These are phyloP conservation scores for Euphorbia lathyris DNA, from an alignment of 345 rosid genomes.

Conservation along the genomic window DNA sequence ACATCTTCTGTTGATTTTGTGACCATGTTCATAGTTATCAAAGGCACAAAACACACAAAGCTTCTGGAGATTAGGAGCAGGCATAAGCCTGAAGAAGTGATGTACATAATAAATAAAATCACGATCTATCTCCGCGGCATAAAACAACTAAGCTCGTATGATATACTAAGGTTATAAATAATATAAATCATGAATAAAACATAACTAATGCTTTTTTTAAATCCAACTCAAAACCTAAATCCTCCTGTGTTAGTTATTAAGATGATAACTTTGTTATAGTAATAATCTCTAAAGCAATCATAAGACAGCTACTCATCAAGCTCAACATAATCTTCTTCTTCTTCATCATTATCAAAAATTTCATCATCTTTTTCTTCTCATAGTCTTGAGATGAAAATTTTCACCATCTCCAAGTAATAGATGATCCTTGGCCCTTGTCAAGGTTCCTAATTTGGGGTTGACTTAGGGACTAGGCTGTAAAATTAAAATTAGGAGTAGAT, in stretches of 20 bases:
- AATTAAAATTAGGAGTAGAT: too few relatives aligned
- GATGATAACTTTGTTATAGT: not conserved
- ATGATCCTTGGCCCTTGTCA: not conserved
- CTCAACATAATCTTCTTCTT: not conserved
- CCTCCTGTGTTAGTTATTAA: not conserved
- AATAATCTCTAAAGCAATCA: not conserved
- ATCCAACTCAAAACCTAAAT: not conserved
- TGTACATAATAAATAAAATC: too few relatives aligned
- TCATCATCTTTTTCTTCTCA: not conserved
- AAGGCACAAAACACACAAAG: not conserved
- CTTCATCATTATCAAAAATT: not conserved
- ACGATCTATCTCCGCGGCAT: not conserved
- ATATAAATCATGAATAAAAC: not conserved
- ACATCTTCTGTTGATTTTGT: not conserved
- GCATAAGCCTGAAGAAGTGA: not conserved
- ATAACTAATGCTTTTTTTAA: not conserved
- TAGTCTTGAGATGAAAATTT: not conserved
- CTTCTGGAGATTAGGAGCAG: not conserved
- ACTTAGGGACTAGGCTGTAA: not conserved
- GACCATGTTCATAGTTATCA: not conserved
- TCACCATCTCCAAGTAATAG: not conserved
- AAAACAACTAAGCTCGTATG: not conserved
- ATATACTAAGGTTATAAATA: too few relatives aligned
- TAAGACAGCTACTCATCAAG: not conserved
- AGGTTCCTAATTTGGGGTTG: not conserved